Conservation (phyloP, 306 rosid species). For the Prunus fruticosa region DNA sequence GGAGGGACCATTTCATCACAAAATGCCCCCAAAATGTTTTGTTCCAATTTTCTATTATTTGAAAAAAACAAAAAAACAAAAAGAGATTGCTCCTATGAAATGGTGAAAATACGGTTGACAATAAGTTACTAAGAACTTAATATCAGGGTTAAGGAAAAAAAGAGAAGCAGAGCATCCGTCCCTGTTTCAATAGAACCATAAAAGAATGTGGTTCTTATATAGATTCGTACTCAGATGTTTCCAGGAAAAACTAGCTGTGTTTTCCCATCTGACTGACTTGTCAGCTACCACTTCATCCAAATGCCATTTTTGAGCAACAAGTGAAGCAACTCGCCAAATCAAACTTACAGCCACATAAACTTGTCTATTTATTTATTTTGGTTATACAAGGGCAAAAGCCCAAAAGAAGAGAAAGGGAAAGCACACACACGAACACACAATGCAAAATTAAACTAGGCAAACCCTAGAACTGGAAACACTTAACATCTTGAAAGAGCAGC, state of each 20-base stretch:
- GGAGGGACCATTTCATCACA: not conserved
- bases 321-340: not conserved
- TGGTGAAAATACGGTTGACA: not conserved
- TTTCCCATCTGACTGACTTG: not conserved
- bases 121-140: not conserved
- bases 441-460: not conserved
- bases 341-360: not conserved
- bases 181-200: not conserved
- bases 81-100: not conserved
- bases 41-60: not conserved
- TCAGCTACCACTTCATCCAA: not conserved
- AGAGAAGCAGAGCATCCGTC: not conserved
- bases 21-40: not conserved
- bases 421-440: not conserved
- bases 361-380: not conserved
- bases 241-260: not conserved
- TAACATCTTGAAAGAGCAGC: not conserved
- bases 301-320: not conserved
- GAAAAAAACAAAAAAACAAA: too few species aligned
- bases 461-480: not conserved
- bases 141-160: not conserved
- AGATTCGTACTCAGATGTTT: not conserved
- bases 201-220: too few species aligned
- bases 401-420: not conserved
- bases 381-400: not conserved